Conservation (phyloP, 768 basidiomycete genomes). For the Phaeotremella skinneri region DNA sequence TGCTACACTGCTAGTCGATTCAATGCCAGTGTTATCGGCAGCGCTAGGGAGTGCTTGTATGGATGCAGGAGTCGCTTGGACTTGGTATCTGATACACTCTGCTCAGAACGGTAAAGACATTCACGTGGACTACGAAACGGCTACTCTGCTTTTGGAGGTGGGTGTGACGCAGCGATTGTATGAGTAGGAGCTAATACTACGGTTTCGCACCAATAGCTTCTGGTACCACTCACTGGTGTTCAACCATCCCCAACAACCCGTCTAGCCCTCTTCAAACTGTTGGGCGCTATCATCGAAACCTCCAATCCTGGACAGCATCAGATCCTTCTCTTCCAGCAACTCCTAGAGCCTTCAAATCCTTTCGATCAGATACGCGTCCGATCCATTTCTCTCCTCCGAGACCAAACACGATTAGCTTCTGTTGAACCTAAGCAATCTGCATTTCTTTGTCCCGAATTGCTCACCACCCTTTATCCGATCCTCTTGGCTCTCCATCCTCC, state of each 20-base stretch:
- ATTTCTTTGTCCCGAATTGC: slow-evolving; percentile 2
- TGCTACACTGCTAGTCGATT: slow-evolving; percentile 8
- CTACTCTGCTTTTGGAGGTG: slow-evolving; percentile 34
- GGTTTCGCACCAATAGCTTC: slow-evolving; percentile 12
- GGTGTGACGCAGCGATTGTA: neutral
- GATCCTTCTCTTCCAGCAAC: slow-evolving; percentile 32
- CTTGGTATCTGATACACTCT: slow-evolving; percentile 18
- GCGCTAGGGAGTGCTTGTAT: slow-evolving; percentile 11
- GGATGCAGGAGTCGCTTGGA: slow-evolving; percentile 16
- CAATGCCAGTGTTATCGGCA: slow-evolving; percentile 16
- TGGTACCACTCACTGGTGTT: slow-evolving; percentile 29
- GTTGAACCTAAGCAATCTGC: neutral
- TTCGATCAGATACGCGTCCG: slow-evolving; percentile 32
- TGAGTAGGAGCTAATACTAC: neutral
- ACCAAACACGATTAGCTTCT: slow-evolving; percentile 6
- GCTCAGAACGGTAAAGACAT: neutral
- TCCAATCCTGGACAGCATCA: slow-evolving; percentile 6
- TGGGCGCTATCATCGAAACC: slow-evolving; percentile 17
- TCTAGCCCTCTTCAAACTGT: slow-evolving; percentile 30
- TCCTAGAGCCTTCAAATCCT: slow-evolving; percentile 35
- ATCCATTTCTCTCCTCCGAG: slow-evolving; percentile 27
- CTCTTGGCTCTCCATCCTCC: slow-evolving; percentile 5
- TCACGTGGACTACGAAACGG: slow-evolving; percentile 16
- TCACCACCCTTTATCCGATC: neutral
- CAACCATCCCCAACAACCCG: slow-evolving; percentile 21